Evolutionary conservation across 2,329 filamentous ascomycete species (phyloP).

Genomic region (Salinomyces thailandicus): DNA sequence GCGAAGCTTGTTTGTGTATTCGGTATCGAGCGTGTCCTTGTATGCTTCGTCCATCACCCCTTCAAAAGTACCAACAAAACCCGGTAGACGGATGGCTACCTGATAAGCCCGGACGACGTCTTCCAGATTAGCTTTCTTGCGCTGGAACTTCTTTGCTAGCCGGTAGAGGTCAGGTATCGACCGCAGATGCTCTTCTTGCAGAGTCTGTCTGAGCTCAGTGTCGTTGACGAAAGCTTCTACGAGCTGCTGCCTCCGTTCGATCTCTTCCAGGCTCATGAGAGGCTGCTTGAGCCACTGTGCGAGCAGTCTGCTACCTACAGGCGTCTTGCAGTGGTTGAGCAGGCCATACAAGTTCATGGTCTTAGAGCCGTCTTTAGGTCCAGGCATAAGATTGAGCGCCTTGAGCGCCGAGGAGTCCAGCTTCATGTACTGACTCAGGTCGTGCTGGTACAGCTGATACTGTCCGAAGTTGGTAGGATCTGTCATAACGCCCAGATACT

Average conservation of each 20-base stretch:
- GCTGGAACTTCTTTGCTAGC: conserved; percentile 87
- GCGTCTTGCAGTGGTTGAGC: conserved; percentile 95
- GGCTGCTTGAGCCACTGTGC: conserved; percentile 98
- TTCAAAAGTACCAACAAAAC: conserved; percentile 79
- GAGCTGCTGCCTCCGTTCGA: conserved; percentile 82
- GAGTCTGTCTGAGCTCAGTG: conserved; percentile 83
- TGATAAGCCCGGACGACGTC: conserved; percentile 95
- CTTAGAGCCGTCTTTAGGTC: conserved; percentile 86
- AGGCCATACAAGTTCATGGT: conserved; percentile 93
- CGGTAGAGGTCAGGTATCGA: conserved; percentile 91
- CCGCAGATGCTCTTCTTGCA: conserved; percentile 91
- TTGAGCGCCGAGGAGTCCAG: conserved; percentile 88
- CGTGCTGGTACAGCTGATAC: conserved; percentile 94
- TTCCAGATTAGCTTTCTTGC: conserved; percentile 80
- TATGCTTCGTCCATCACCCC: conserved; percentile 93
- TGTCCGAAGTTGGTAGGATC: conserved; percentile 94
- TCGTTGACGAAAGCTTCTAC: conserved; percentile 92
- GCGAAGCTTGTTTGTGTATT: conserved; percentile 73
- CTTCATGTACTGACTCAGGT: conserved; percentile 96
- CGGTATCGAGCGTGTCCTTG: conserved; percentile 70
- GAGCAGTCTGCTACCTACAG: conserved; percentile 77
- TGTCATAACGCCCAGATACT: conserved; percentile 81
- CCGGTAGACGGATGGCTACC: conserved; percentile 81
- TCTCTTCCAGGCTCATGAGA: conserved; percentile 80
- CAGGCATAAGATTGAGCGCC: conserved; percentile 93